These are phyloP conservation scores for Pyrenopolyporus hunteri DNA, from an alignment of 495 filamentous ascomycete genomes.

Conservation along the genomic window DNA sequence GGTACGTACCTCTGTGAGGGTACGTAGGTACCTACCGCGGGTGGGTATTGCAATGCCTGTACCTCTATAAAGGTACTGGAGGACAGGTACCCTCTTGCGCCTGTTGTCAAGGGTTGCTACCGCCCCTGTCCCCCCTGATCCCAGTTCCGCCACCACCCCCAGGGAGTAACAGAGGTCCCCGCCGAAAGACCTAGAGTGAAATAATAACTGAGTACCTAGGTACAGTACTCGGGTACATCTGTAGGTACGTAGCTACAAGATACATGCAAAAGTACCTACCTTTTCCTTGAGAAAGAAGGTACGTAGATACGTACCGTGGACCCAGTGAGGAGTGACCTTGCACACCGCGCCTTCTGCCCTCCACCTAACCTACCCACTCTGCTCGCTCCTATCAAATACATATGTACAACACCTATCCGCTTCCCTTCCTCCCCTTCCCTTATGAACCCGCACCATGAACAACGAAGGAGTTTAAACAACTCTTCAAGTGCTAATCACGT, in stretches of 20 bases:
- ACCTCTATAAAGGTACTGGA: too few species aligned
- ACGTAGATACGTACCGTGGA: constrained; percentile 40
- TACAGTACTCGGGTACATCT: neutral
- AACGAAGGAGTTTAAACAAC: constrained; percentile 28
- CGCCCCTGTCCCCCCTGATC: constrained; percentile 32
- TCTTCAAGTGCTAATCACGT: constrained; percentile 29
- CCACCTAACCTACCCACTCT: constrained; percentile 36
- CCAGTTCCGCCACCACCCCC: constrained; percentile 36
- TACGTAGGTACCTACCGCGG: neutral
- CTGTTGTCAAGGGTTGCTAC: constrained; percentile 37
- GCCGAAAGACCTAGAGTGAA: constrained; percentile 22
- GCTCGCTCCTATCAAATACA: constrained; percentile 44
- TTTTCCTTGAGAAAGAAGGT: neutral
- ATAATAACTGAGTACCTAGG: constrained; percentile 23
- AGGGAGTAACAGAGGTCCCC: too few species aligned
- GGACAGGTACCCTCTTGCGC: constrained; percentile 37
- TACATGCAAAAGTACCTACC: neutral
- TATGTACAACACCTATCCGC: constrained; percentile 41
- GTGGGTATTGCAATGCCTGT: too few species aligned
- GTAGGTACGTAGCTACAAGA: too few species aligned
- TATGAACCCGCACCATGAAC: constrained; percentile 31
- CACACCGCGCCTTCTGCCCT: constrained; percentile 43
- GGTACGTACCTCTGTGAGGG: constrained; percentile 11
- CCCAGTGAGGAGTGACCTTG: constrained; percentile 29
- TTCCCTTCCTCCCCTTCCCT: constrained; percentile 19